Conservation (phyloP, 2,329 filamentous ascomycete genomes). For the Huntiella savannae region DNA sequence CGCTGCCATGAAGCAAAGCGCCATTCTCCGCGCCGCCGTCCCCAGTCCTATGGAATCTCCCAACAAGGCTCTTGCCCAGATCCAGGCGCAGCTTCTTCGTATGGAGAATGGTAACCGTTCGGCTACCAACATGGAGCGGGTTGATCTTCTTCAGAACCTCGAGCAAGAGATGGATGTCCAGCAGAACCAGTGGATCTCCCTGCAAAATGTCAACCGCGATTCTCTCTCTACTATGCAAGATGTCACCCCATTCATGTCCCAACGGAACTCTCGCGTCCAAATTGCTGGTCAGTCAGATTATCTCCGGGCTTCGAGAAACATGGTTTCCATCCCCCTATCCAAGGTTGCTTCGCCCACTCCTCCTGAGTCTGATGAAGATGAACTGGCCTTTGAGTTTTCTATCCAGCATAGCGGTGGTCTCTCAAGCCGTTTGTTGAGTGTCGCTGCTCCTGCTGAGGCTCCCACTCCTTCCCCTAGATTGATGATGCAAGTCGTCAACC, state of each 20-base stretch:
- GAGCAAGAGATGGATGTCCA: conserved; percentile 43
- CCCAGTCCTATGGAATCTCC: conserved; percentile 35
- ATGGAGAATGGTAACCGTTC: conserved; percentile 20
- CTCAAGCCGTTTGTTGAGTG: not conserved
- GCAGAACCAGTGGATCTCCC: conserved; percentile 38
- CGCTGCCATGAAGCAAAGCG: conserved; percentile 21
- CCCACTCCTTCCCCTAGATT: conserved; percentile 7
- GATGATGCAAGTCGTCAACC: conserved; percentile 9
- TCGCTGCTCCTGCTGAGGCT: conserved; percentile 1
- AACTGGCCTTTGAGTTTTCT: conserved; percentile 17
- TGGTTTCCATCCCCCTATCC: conserved; percentile 13
- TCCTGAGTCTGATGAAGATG: conserved; percentile 24
- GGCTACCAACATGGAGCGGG: not conserved
- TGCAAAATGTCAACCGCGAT: conserved; percentile 32
- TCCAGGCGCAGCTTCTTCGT: conserved; percentile 32
- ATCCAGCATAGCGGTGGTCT: conserved; percentile 3
- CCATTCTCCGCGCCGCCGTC: conserved; percentile 28
- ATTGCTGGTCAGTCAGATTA: too few relatives aligned
- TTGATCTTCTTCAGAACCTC: conserved; percentile 34
- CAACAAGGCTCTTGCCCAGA: conserved; percentile 24
- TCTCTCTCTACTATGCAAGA: conserved; percentile 29
- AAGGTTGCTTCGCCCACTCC: conserved; percentile 34
- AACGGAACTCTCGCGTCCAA: conserved; percentile 2
- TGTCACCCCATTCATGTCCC: not conserved
- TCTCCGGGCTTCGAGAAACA: conserved; percentile 2